Evolutionary conservation across 1,284 basidiomycete species (phyloP), one percentile per base, ranked within the genome.

Genomic region (Termitomyces sp.): DNA sequence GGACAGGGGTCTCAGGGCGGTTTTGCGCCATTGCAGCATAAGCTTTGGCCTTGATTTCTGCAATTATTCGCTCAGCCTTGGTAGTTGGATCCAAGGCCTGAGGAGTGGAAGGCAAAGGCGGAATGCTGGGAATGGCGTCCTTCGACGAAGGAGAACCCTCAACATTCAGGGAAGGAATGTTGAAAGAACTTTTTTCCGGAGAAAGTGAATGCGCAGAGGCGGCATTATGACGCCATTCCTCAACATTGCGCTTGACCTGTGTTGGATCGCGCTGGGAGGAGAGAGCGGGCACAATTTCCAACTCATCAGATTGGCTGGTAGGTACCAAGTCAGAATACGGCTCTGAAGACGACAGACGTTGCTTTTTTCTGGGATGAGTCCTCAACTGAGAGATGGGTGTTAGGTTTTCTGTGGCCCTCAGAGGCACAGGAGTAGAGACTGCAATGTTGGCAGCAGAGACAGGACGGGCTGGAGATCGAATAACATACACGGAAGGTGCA

Each of bases 291-390:
- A 72, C 55, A 50, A 72, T 64, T 50, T 86, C 84, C 46, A 73
- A 70, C 62, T 88, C 86, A 57, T 85, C 81, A 41, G 84, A 83
- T 62, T 86, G 80, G 58, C 84, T 87, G 40, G 80, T 85, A n/a
- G 81, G 83, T 13, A 88, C 70, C 18, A 75, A 61, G 50, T 75
- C 71, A 19, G 59, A 31, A 57, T 55, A 9, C 45, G 53, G n/a
- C 48, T 62, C 57, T 11, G 70, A 66, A 31, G 68, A 63, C 3
- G 67, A 72, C 24, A 72, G 50, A 26, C 70, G 71, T 16, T 63
- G 61, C 50, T 69, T 74, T 60, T 74, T 76, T 45, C 58, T 61
- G 26, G 59, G 56, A 28, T 60, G 55, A 11, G 53, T 59, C 18
- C 58, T 57, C 14, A 45, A 34, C 21, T 58, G 57, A 13, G 56